Evolutionary conservation across 352 stramenopile species (phyloP).

Genomic region (Pythium monospermum): DNA sequence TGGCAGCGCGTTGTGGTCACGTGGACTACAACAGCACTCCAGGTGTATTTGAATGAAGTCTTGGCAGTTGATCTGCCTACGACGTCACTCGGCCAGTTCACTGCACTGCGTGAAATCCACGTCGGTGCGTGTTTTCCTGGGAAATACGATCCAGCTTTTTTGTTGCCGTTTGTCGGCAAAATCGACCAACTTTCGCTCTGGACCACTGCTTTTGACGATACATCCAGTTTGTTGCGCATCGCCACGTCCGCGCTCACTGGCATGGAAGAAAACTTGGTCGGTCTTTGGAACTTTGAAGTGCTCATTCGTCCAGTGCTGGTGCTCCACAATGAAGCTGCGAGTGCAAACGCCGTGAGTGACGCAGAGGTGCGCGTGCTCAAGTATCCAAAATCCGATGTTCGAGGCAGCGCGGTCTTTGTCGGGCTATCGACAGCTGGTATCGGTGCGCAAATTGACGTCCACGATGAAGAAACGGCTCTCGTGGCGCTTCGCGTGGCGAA

Average conservation of each 20-base stretch:
- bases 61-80: background rate
- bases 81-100: background rate
- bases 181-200: constrained; percentile 37
- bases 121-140: constrained; percentile 3
- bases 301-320: background rate
- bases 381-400: background rate
- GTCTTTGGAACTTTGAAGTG: constrained; percentile 31
- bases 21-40: background rate
- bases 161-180: constrained; percentile 17
- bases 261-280: constrained; percentile 18
- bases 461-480: background rate
- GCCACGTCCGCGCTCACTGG: constrained; percentile 15
- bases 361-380: constrained; percentile 1
- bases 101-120: background rate
- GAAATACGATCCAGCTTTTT: background rate
- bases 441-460: constrained; percentile 1
- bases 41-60: constrained; percentile 9
- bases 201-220: constrained; percentile 6
- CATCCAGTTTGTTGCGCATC: background rate
- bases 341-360: background rate
- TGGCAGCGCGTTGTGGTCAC: constrained; percentile 12
- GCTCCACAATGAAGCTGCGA: background rate
- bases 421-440: constrained; percentile 4
- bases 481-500: constrained; percentile 6
- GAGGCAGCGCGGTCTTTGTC: constrained; percentile 2